Percentiles rank a stretch among this genome's conserved stretches.
Conservation (phyloP, 2,329 filamentous ascomycete species). For the Fusarium foetens region DNA sequence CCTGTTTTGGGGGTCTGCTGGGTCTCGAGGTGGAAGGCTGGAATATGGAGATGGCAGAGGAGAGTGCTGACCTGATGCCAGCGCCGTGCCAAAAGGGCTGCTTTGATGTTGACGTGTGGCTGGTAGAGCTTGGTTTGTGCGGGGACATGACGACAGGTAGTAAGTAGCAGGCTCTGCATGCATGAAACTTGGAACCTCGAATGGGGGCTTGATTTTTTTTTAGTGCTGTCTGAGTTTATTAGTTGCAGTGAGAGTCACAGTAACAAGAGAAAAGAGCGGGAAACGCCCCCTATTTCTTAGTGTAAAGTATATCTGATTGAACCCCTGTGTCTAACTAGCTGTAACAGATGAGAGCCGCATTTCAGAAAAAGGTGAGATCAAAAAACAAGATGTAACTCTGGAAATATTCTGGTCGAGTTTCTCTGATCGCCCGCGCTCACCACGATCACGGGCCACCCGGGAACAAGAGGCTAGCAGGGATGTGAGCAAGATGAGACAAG, state of each 20-base stretch:
- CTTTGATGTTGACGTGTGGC: slow-evolving; percentile 32
- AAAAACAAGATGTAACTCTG: slow-evolving; percentile 1
- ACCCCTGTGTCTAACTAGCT: background rate
- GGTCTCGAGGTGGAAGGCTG: slow-evolving; percentile 8
- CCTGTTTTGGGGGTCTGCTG: slow-evolving; percentile 16
- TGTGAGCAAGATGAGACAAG: slow-evolving; percentile 31
- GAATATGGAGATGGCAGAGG: slow-evolving; percentile 21
- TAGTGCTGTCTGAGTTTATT: background rate
- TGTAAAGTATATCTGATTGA: background rate
- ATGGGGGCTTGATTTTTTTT: background rate
- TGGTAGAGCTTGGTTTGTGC: slow-evolving; percentile 30
- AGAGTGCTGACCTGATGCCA: slow-evolving; percentile 25
- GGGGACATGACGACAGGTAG: slow-evolving; percentile 41
- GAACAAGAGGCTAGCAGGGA: slow-evolving; percentile 28
- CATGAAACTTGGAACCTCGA: slow-evolving; percentile 17
- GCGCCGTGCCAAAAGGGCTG: slow-evolving; percentile 20
- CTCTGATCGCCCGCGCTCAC: slow-evolving; percentile 32
- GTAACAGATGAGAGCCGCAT: slow-evolving; percentile 17
- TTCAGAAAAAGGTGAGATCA: no score
- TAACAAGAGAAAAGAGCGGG: slow-evolving; percentile 2
- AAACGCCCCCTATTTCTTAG: background rate
- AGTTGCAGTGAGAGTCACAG: background rate
- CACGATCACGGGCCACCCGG: slow-evolving; percentile 29
- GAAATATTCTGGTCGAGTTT: background rate
- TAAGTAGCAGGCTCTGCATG: background rate